Evolutionary conservation across 345 rosid species (phyloP).

Genomic region (Salix koriyanagi): DNA sequence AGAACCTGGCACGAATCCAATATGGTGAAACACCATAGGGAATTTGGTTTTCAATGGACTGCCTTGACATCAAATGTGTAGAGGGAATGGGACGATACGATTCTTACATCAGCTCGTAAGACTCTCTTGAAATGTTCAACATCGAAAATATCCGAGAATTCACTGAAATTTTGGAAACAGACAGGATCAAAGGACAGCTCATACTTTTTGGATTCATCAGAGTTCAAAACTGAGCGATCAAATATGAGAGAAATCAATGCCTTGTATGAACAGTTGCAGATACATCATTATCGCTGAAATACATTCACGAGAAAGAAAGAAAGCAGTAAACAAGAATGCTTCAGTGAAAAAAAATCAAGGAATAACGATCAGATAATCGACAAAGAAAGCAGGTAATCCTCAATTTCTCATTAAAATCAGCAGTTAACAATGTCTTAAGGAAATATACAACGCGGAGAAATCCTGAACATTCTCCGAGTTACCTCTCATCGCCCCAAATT

Average conservation of each 20-base stretch:
- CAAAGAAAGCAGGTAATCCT: neutral
- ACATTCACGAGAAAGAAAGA: neutral
- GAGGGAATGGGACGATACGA: conserved; percentile 73
- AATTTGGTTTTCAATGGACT: conserved; percentile 47
- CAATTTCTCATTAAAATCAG: neutral
- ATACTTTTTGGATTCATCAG: neutral
- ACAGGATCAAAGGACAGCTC: neutral
- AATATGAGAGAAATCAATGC: neutral
- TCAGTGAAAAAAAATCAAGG: neutral
- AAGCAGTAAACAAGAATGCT: neutral
- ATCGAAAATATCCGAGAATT: conserved; percentile 59
- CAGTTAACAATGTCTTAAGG: neutral
- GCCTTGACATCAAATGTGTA: conserved; percentile 55
- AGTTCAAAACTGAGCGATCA: too few relatives aligned
- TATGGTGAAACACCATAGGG: conserved; percentile 56
- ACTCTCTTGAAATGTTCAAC: conserved; percentile 65
- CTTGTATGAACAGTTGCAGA: neutral
- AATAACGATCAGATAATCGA: neutral
- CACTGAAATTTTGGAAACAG: conserved; percentile 36
- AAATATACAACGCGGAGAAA: neutral
- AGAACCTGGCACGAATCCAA: conserved; percentile 68
- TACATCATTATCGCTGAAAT: neutral
- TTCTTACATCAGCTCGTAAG: conserved; percentile 50
- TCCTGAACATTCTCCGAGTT: neutral
- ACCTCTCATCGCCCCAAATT: conserved; percentile 78